Percentiles rank a stretch among this genome's conserved stretches.
Conservation (phyloP, 164 flowering plant genomes). For the Vitis amurensis region DNA sequence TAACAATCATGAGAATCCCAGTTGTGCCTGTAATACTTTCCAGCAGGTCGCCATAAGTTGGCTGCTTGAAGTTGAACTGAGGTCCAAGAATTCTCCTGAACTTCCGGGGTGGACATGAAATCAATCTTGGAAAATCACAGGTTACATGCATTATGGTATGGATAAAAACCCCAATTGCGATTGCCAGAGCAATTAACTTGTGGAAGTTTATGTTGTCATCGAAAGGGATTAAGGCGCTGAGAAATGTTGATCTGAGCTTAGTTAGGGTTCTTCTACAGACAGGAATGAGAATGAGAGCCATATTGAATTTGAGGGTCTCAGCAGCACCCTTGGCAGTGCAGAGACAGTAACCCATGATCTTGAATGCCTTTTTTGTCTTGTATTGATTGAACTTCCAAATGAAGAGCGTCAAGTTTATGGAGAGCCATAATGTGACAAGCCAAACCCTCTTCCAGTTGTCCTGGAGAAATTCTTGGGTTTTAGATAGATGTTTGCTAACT, state of each 20-base stretch:
- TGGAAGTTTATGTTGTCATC: slow-evolving; percentile 96
- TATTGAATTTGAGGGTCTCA: slow-evolving; percentile 80
- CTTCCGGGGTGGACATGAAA: slow-evolving; percentile 26
- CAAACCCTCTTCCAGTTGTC: slow-evolving; percentile 85
- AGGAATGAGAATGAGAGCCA: slow-evolving; percentile 89
- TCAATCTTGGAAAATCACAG: slow-evolving; percentile 68
- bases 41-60: slow-evolving; percentile 47
- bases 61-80: slow-evolving; percentile 51
- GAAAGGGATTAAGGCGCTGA: slow-evolving; percentile 60
- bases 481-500: slow-evolving; percentile 34
- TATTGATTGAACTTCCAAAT: slow-evolving; percentile 54
- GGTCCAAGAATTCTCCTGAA: slow-evolving; percentile 49
- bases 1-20: slow-evolving; percentile 61
- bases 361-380: slow-evolving; percentile 24
- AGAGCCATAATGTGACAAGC: slow-evolving; percentile 58
- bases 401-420: slow-evolving; percentile 49
- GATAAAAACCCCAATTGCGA: slow-evolving; percentile 41
- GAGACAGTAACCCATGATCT: slow-evolving; percentile 74
- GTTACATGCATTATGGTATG: slow-evolving; percentile 53
- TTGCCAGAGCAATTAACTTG: slow-evolving; percentile 63
- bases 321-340: slow-evolving; percentile 90
- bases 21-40: slow-evolving; percentile 42
- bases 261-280: slow-evolving; percentile 88
- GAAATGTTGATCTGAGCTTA: slow-evolving; percentile 63
- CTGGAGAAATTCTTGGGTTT: slow-evolving; percentile 34